Evolutionary conservation across 2,329 filamentous ascomycete genomes (phyloP), one percentile per base, ranked within the genome.

Genomic region (Canariomyces notabilis): DNA sequence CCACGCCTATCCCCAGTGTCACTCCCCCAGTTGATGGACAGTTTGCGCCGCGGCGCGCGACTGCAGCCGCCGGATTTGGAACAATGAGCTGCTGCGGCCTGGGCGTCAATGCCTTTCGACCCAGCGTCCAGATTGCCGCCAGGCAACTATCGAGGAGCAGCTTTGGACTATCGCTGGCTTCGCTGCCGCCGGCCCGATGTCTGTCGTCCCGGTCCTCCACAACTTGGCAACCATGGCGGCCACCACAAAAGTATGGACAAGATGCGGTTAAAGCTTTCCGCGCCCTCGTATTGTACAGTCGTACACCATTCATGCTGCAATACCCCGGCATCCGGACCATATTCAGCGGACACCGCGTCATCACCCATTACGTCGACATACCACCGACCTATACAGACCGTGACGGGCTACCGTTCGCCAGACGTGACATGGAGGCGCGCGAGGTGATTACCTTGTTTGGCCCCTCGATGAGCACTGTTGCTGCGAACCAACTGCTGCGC

Each of bases 301-400:
- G 34, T 6, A 29, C 43, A 29, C n/a, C 42, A 4, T 16, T 29
- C 31, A 22, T 48, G 18, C 42, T 37, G 19, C 49, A 42, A 41
- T 51, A 42, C 36, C 31, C 33, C 34, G 48, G 48, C 20, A 16
- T 51, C 11, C 53, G 53, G 3, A 48, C 64, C 59, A 37, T 60
- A 55, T 31, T 67, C 63, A 46, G 55, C 49, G 20, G 59, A 59
- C 42, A 52, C 58, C 18, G 57, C 74, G 35, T 57, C 41, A 66
- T 79, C 48, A 73, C 67, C n/a, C 63, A 73, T 51, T 84, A 81
- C 59, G 69, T 75, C 46, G 68, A 80, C 41, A 63, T 84, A n/a
- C 80, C 80, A 0, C 65, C 65, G 18, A 67, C 71, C 45, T 84
- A 83, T 59, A 66, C 68, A 37, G 79, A 83, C 59, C 67, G 70